phyloP scores from a whole-genome alignment of 805 yeast genomes.

The Saturnispora hagleri region DNA sequence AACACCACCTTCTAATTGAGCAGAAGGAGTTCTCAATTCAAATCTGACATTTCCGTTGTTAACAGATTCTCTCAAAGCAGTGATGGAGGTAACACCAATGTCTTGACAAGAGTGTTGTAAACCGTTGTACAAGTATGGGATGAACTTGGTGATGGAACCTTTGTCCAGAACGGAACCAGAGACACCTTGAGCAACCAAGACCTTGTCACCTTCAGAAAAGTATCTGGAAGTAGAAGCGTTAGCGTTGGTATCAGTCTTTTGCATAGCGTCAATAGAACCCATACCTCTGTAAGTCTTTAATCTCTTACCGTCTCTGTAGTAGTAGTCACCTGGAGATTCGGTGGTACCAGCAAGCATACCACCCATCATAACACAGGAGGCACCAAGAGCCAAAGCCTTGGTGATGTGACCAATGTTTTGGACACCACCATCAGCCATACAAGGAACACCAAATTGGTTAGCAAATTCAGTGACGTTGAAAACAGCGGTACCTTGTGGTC shows the following conservation, averaged over 20 bases:
- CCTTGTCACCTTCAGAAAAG: slow-evolving; percentile 92
- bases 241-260: slow-evolving; percentile 75
- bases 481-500: slow-evolving; percentile 99
- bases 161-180: slow-evolving; percentile 94
- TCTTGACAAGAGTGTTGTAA: slow-evolving; percentile 98
- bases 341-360: slow-evolving; percentile 97
- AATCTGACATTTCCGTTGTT: slow-evolving; percentile 71
- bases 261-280: slow-evolving; percentile 99
- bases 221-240: slow-evolving; percentile 98
- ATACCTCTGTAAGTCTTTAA: slow-evolving; percentile 97
- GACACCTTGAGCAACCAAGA: slow-evolving; percentile 98
- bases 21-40: slow-evolving; percentile 96
- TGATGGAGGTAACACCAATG: slow-evolving; percentile 72
- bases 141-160: slow-evolving; percentile 87
- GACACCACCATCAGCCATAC: slow-evolving; percentile 99
- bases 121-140: slow-evolving; percentile 92
- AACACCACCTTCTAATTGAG: slow-evolving; percentile 98
- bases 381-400: slow-evolving; percentile 94
- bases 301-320: slow-evolving; percentile 96
- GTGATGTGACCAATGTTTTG: slow-evolving; percentile 97
- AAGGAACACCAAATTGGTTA: slow-evolving; percentile 92
- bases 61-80: slow-evolving; percentile 54
- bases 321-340: slow-evolving; percentile 97
- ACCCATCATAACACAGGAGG: slow-evolving; percentile 98
- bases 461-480: slow-evolving; percentile 91